phyloP scores from a whole-genome alignment of 371 early-diverging fungal species.

The Enteropsectra breve region DNA sequence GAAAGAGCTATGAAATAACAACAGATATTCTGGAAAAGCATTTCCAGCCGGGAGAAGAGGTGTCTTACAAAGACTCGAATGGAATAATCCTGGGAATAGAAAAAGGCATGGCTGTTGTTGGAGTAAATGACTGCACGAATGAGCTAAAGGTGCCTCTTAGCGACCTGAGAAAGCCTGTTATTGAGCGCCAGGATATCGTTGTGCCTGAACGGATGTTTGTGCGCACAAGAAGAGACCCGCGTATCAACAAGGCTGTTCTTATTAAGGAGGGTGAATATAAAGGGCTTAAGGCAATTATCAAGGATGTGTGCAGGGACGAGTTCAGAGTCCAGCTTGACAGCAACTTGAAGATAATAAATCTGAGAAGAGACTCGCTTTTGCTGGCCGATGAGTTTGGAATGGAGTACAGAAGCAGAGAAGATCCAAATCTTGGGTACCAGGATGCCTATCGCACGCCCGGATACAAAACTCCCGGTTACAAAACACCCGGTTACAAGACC shows the following conservation, averaged over 20 bases:
- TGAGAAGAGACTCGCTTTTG: conserved; percentile 44
- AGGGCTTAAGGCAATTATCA: conserved; percentile 86
- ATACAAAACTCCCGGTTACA: conserved; percentile 42
- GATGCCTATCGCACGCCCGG: conserved; percentile 27
- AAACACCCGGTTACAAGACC: conserved; percentile 39
- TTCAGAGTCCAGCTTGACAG: conserved; percentile 86
- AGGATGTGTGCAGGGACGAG: conserved; percentile 68
- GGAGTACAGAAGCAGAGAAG: background rate
- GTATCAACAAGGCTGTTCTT: conserved; percentile 73
- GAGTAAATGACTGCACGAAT: conserved; percentile 46
- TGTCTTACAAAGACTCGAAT: conserved; percentile 49
- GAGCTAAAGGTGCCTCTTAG: conserved; percentile 48
- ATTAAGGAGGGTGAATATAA: conserved; percentile 82
- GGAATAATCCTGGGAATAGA: conserved; percentile 76
- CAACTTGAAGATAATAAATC: conserved; percentile 67
- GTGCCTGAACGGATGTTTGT: conserved; percentile 61
- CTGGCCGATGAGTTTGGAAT: background rate
- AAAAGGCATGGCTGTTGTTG: conserved; percentile 60
- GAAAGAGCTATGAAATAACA: conserved; percentile 29
- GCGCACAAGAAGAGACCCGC: conserved; percentile 63
- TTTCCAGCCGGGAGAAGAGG: conserved; percentile 71
- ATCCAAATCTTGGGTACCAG: background rate
- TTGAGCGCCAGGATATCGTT: conserved; percentile 66
- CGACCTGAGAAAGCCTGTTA: conserved; percentile 63
- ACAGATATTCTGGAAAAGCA: conserved; percentile 68